Conservation (phyloP, 139 green algal genomes). For the Volvox africanus region DNA sequence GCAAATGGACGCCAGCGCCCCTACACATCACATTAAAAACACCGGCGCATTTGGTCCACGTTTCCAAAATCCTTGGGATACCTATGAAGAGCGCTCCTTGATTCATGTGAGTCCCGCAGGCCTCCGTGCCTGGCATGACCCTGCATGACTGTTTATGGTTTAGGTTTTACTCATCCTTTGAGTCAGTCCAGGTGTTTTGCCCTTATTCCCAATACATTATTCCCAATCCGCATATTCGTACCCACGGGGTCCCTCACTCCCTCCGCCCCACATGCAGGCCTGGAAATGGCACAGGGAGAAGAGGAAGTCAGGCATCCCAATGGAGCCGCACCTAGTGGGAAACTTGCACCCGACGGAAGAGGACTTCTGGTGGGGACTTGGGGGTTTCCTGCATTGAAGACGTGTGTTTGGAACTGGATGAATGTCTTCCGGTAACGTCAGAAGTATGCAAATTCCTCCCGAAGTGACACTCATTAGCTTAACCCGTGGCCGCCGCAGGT, state of each 20-base stretch:
- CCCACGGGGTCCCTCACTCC: no score
- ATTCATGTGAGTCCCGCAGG: neutral
- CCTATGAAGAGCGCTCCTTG: neutral
- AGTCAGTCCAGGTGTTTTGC: no score
- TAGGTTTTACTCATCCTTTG: no score
- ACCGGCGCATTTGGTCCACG: neutral
- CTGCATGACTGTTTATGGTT: no score
- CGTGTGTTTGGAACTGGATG: no score
- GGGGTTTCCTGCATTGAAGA: no score
- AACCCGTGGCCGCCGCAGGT: no score
- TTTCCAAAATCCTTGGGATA: slow-evolving; percentile 38
- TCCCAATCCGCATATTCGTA: neutral
- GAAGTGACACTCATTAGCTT: no score
- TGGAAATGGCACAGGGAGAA: slow-evolving; percentile 2
- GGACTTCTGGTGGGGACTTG: neutral
- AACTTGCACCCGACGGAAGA: neutral
- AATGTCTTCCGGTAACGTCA: no score
- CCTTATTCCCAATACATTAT: no score
- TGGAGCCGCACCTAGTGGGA: neutral
- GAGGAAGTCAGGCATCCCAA: neutral
- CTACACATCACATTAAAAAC: slow-evolving; percentile 19
- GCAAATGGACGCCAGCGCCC: neutral
- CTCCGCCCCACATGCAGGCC: neutral
- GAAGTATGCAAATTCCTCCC: no score
- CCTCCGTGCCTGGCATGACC: no score